Conservation (phyloP, 345 rosid species). For the Cardamine occulta region DNA sequence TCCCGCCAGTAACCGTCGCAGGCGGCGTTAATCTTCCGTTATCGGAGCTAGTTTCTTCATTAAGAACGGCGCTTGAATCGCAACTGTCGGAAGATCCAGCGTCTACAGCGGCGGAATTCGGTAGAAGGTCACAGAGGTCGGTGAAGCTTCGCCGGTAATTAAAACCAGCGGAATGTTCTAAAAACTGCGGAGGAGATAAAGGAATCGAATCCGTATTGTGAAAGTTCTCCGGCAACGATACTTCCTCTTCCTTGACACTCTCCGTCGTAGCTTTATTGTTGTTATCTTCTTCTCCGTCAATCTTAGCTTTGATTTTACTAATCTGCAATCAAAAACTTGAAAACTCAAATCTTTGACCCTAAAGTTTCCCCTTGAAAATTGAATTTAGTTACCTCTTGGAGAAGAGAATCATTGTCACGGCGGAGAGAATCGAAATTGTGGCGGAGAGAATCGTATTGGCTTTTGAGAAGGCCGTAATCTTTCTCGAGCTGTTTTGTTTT, state of each 20-base stretch:
- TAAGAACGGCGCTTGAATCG: slow-evolving; percentile 80
- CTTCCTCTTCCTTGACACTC: slow-evolving; percentile 65
- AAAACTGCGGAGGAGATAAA: slow-evolving; percentile 42
- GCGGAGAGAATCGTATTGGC: slow-evolving; percentile 65
- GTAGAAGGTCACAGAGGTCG: slow-evolving; percentile 51
- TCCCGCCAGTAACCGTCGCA: slow-evolving; percentile 28
- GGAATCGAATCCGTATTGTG: slow-evolving; percentile 29
- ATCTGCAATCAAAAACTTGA: slow-evolving; percentile 51
- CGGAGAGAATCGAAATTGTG: slow-evolving; percentile 62
- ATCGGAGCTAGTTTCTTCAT: slow-evolving; percentile 70
- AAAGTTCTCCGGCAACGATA: slow-evolving; percentile 47
- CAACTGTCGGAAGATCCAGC: slow-evolving; percentile 81
- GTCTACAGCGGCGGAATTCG: slow-evolving; percentile 39
- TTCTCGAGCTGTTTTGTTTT: slow-evolving; percentile 81
- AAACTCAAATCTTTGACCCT: background rate
- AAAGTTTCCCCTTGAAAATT: background rate
- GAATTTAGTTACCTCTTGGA: slow-evolving; percentile 64
- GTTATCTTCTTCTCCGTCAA: slow-evolving; percentile 45
- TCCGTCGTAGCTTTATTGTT: slow-evolving; percentile 38
- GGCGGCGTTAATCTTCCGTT: slow-evolving; percentile 47
- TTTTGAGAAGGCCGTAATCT: slow-evolving; percentile 66
- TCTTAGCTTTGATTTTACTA: slow-evolving; percentile 71
- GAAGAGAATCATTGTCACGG: slow-evolving; percentile 76
- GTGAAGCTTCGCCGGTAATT: slow-evolving; percentile 56
- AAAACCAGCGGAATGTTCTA: slow-evolving; percentile 46